phyloP scores from a whole-genome alignment of 768 basidiomycete genomes.

The Lentinula raphanica region DNA sequence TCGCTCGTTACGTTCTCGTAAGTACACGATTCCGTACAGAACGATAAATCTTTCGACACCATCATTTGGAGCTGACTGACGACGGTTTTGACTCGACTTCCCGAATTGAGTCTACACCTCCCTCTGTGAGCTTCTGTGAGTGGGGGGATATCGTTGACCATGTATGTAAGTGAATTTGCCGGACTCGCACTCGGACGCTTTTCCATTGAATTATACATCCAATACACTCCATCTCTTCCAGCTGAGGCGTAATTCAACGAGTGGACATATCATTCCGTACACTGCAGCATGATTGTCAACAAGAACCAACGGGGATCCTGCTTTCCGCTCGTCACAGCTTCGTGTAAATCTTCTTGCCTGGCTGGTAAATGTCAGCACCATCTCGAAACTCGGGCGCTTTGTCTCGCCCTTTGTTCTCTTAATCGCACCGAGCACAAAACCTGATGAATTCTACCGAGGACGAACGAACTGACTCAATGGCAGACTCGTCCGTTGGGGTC shows the following conservation, averaged over 20 bases:
- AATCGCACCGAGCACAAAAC: not conserved
- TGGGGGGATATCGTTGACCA: not conserved
- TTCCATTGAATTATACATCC: not conserved
- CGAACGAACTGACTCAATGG: not conserved
- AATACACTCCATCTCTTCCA: not conserved
- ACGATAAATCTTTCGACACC: not conserved
- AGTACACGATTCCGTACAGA: too few species aligned
- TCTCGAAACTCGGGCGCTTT: not conserved
- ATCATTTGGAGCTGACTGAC: not conserved
- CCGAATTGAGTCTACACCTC: not conserved
- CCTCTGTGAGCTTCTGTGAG: not conserved
- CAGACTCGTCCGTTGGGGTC: not conserved
- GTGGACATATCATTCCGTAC: not conserved
- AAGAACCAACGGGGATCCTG: not conserved
- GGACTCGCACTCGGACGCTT: too few species aligned
- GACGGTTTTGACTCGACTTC: not conserved
- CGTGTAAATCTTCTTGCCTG: not conserved
- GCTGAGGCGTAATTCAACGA: not conserved
- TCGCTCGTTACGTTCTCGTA: not conserved
- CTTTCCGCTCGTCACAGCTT: not conserved
- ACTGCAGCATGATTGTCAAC: not conserved
- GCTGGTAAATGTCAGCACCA: not conserved
- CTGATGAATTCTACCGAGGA: not conserved
- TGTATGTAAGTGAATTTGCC: not conserved
- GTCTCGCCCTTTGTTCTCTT: not conserved